Percentiles rank a stretch among this genome's conserved stretches.
phyloP scores from a whole-genome alignment of 2,329 filamentous ascomycete genomes.

The Colletotrichum euphorbiae region DNA sequence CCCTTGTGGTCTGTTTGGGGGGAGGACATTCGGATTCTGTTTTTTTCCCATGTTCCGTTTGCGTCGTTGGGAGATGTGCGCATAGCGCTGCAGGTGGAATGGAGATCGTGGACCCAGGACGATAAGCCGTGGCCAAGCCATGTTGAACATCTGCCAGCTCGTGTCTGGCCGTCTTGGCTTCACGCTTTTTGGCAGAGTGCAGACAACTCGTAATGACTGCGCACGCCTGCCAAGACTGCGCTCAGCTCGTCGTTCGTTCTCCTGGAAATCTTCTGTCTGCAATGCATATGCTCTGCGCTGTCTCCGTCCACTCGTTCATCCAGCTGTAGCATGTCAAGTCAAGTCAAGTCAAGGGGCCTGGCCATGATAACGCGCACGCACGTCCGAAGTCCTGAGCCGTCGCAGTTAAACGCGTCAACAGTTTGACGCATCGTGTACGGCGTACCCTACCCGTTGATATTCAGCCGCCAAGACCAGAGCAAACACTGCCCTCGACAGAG shows the following conservation, averaged over 20 bases:
- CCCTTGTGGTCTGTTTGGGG: background rate
- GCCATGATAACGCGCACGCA: constrained; percentile 4
- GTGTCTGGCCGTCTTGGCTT: constrained; percentile 28
- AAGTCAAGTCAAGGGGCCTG: background rate
- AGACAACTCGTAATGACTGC: constrained; percentile 17
- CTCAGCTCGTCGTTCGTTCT: constrained; percentile 18
- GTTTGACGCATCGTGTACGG: background rate
- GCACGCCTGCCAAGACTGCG: constrained; percentile 26
- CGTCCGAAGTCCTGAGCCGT: background rate
- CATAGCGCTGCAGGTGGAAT: background rate
- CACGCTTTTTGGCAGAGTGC: background rate
- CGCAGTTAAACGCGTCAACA: constrained; percentile 9
- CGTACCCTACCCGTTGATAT: constrained; percentile 11
- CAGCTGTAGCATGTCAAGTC: background rate
- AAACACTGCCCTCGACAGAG: background rate
- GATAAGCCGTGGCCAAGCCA: constrained; percentile 22
- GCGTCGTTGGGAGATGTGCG: background rate
- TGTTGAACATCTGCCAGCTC: constrained; percentile 32
- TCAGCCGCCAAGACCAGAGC: background rate
- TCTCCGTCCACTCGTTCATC: constrained; percentile 1
- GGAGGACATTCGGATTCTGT: too few relatives aligned
- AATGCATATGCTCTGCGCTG: background rate
- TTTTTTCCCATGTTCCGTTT: background rate
- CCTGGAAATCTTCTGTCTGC: background rate
- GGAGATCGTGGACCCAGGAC: background rate